These are phyloP conservation scores for Psilocybe azurescens DNA, from an alignment of 768 basidiomycete genomes.

Conservation along the genomic window DNA sequence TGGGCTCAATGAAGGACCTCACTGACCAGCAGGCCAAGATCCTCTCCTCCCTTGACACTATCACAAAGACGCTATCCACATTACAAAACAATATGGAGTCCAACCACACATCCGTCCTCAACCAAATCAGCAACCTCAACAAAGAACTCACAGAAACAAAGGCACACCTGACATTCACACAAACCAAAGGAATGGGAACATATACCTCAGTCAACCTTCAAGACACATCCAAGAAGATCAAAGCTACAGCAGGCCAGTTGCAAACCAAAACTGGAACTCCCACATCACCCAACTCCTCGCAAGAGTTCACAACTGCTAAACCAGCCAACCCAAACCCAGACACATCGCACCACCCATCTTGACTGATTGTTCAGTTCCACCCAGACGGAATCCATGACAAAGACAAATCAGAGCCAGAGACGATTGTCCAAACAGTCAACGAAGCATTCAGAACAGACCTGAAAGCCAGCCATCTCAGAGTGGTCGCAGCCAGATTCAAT, in stretches of 20 bases:
- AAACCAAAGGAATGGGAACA: not conserved
- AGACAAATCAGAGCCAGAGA: slow-evolving; percentile 1
- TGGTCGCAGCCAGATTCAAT: slow-evolving; percentile 23
- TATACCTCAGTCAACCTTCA: not conserved
- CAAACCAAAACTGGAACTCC: not conserved
- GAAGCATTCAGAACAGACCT: not conserved
- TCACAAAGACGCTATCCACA: not conserved
- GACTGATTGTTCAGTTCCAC: slow-evolving; percentile 17
- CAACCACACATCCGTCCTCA: not conserved
- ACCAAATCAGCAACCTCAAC: not conserved
- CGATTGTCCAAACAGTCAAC: not conserved
- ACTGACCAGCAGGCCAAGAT: not conserved
- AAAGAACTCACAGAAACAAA: not conserved
- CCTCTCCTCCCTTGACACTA: not conserved
- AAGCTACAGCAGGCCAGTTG: not conserved
- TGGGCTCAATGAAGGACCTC: not conserved
- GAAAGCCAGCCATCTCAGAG: slow-evolving; percentile 15
- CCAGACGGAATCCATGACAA: slow-evolving; percentile 6
- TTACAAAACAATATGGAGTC: not conserved
- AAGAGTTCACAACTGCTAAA: too few relatives aligned
- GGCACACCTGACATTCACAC: not conserved
- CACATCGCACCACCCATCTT: too few relatives aligned
- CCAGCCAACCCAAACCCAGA: not conserved
- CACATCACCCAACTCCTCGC: too few relatives aligned
- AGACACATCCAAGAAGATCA: not conserved